phyloP scores from a whole-genome alignment of 148 eudicot genomes.

The Drosera capensis region DNA sequence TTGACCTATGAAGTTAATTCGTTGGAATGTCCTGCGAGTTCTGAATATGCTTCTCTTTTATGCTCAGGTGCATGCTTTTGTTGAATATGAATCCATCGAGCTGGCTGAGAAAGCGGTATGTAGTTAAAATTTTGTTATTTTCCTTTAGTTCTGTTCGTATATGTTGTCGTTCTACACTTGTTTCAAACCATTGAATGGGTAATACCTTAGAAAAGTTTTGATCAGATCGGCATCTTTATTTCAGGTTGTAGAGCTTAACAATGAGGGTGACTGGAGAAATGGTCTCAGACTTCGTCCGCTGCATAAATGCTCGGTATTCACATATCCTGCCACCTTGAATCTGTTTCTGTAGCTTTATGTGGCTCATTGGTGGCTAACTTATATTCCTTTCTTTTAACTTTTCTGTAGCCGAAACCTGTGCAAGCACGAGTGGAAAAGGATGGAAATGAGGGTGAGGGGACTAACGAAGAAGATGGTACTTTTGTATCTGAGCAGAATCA shows the following conservation, averaged over 20 bases:
- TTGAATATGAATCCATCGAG: constrained; percentile 89
- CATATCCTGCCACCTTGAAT: too few relatives aligned
- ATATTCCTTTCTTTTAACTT: not conserved
- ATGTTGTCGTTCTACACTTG: too few relatives aligned
- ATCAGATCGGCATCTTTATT: constrained; percentile 4
- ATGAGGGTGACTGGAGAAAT: constrained; percentile 83
- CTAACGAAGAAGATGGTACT: constrained; percentile 39
- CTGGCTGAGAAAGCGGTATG: constrained; percentile 91
- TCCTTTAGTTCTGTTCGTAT: too few relatives aligned
- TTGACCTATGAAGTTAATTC: too few relatives aligned
- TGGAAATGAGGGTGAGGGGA: constrained; percentile 48
- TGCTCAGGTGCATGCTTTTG: constrained; percentile 82
- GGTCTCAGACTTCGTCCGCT: constrained; percentile 82
- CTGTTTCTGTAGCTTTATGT: too few relatives aligned
- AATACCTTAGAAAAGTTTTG: too few relatives aligned
- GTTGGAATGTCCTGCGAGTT: too few relatives aligned
- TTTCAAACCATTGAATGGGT: too few relatives aligned
- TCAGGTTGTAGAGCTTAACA: constrained; percentile 67
- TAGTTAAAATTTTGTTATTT: constrained; percentile 2
- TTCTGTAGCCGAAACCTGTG: constrained; percentile 34
- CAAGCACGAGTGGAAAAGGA: constrained; percentile 47
- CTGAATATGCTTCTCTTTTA: too few relatives aligned
- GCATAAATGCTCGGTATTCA: constrained; percentile 41
- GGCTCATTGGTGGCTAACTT: not conserved
- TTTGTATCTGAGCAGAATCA: constrained; percentile 36